Percentiles rank a stretch among this genome's conserved stretches.
phyloP scores from a whole-genome alignment of 768 basidiomycete genomes.

The Peribolospora kevripleyi region DNA sequence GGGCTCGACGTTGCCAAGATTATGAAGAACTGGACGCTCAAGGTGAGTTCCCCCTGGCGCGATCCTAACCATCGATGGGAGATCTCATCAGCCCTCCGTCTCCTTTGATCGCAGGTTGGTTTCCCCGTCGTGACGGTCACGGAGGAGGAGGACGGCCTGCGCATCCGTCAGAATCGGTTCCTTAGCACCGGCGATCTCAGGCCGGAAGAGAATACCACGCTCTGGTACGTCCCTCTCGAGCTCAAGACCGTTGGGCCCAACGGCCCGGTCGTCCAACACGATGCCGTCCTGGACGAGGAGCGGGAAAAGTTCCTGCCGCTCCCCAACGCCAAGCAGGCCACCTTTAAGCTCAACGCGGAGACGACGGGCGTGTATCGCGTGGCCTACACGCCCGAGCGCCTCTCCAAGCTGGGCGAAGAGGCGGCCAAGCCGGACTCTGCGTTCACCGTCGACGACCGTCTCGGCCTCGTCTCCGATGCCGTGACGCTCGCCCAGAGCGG shows the following conservation, averaged over 20 bases:
- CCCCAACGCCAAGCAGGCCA: slow-evolving; percentile 37
- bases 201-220: slow-evolving; percentile 60
- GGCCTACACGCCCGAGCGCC: slow-evolving; percentile 53
- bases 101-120: slow-evolving; percentile 28
- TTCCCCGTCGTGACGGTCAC: slow-evolving; percentile 75
- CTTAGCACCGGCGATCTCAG: slow-evolving; percentile 45
- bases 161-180: slow-evolving; percentile 73
- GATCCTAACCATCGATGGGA: background rate
- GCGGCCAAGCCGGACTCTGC: slow-evolving; percentile 39
- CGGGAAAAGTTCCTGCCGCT: slow-evolving; percentile 44
- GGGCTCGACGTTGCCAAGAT: slow-evolving; percentile 47
- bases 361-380: slow-evolving; percentile 44
- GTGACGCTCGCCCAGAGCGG: slow-evolving; percentile 61
- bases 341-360: slow-evolving; percentile 72
- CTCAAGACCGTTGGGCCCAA: slow-evolving; percentile 36
- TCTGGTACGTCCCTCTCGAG: slow-evolving; percentile 70
- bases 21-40: slow-evolving; percentile 79
- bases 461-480: slow-evolving; percentile 67
- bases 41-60: slow-evolving; percentile 23
- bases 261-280: slow-evolving; percentile 36
- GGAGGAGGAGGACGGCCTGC: slow-evolving; percentile 45
- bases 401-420: slow-evolving; percentile 52
- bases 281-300: slow-evolving; percentile 33
- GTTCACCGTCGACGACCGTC: slow-evolving; percentile 56
- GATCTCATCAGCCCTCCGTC: background rate